Percentiles rank a stretch among this genome's conserved stretches.
phyloP scores from a whole-genome alignment of 2,329 filamentous ascomycete genomes.

The Xenosphaeropsis pyriputrescens region DNA sequence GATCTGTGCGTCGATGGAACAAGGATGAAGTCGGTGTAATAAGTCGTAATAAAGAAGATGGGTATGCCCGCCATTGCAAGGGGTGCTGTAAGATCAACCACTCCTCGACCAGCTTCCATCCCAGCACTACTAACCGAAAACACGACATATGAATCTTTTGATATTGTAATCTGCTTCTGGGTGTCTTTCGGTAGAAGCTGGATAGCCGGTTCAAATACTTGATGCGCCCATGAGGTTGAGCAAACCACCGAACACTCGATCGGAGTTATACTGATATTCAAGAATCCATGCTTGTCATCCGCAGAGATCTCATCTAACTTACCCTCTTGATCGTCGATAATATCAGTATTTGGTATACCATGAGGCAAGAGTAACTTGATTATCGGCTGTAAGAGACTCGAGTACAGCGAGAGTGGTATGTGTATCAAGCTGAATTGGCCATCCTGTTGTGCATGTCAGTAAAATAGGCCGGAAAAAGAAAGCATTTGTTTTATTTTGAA shows the following conservation, averaged over 20 bases:
- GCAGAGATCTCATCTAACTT: conserved; percentile 30
- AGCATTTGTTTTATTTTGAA: conserved; percentile 1
- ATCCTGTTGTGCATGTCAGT: conserved; percentile 41
- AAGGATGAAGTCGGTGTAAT: conserved; percentile 94
- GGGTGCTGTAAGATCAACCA: conserved; percentile 82
- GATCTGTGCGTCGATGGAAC: conserved; percentile 63
- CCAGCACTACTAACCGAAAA: conserved; percentile 85
- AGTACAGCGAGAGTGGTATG: conserved; percentile 68
- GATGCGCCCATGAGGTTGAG: conserved; percentile 56
- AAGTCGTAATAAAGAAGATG: conserved; percentile 97
- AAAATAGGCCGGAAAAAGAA: not conserved
- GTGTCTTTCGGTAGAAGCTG: conserved; percentile 40
- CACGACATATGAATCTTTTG: conserved; percentile 70
- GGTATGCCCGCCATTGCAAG: conserved; percentile 84
- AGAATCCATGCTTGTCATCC: conserved; percentile 57
- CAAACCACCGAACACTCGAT: conserved; percentile 90
- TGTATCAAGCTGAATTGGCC: conserved; percentile 80
- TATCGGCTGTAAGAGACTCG: conserved; percentile 71
- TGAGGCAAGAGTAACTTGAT: conserved; percentile 70
- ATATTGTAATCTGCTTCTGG: conserved; percentile 51
- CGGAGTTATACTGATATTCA: conserved; percentile 87
- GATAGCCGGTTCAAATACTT: conserved; percentile 63
- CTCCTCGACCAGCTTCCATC: conserved; percentile 79
- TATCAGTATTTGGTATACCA: conserved; percentile 17
- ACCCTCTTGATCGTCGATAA: conserved; percentile 18